Base-by-base conservation (phyloP, 768 basidiomycete genomes). In the Rhodotorula kratochvilovae region DNA sequence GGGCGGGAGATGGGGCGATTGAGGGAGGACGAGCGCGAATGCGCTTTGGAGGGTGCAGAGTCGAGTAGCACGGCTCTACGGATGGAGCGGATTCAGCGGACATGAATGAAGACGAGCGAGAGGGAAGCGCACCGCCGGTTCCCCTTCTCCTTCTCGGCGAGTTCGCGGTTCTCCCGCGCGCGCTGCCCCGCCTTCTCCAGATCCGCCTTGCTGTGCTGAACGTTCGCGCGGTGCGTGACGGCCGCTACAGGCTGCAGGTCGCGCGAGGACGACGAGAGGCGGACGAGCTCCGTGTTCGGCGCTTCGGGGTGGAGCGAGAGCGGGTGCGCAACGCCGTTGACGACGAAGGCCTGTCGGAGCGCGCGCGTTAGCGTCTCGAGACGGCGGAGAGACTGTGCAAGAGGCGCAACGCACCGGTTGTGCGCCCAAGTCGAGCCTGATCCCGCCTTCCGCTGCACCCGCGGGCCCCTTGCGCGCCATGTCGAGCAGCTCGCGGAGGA, bases 51-150 rank as follows among this genome's bases (percentile, higher is more conserved):
- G 45, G 56, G 35, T 2, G 33, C 54, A 21, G 54, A 55, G 7
- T 70, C 73, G 36, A 74, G 69, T 0, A 74, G 62, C 3, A 74
- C 69, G 12, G 68, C 73, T 19, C 73, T 74, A 63, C 17, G 35
- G 50, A 1, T 13, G n/a, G 19, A 62, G 3, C 23, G 27, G 8
- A 4, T 17, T 42, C 57, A 29, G 50, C 21, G 45, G 23, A 27
- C 25, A n/a, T 29, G 1, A 8, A 21, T 29, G 4, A 29, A 8
- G 36, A 16, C 2, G 31, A 43, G 25, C 43, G 54, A 17, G 53
- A 43, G 6, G 33, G 3, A 19, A 31, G 15, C 65, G 51, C 12
- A 74, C 72, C 68, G 62, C 42, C 57, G 63, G 19, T 62, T 54
- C 25, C 70, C 72, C 55, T 66, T 56, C 16, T 74, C 73, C 29